Evolutionary conservation across 768 basidiomycete genomes (phyloP), one percentile per base, ranked within the genome.

Genomic region (Leccinum fibrillosum): DNA sequence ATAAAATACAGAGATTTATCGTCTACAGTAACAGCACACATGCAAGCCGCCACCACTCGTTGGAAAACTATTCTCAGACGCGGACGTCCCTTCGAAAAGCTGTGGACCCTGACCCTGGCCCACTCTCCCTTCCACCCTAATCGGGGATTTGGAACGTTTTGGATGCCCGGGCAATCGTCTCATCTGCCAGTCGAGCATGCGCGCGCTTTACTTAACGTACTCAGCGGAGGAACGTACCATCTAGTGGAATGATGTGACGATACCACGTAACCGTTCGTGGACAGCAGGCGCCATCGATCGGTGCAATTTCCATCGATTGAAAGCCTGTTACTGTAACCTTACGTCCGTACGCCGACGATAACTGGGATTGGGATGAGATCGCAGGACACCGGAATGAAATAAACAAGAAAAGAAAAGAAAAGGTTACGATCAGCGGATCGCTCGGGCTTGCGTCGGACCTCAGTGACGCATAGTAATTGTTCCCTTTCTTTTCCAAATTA

Each of bases 311-410:
- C 25, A 54, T 37, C 39, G 55, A 66, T 66, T 53, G 60, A 56
- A 64, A 8, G 42, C 19, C 42, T 21, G 11, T 21, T 44, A 34
- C 34, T 13, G 0, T 34, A 11, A 44, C 11, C 10, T 44, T 28
- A 61, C 53, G 62, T 65, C 64, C 65, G 58, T 58, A 19, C 65
- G 51, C 56, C 62, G 63, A 56, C 66, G 66, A 63, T 45, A 55
- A 44, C 12, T 19, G 19, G n/a, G 42, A 44, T 44, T 44, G 19
- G n/a, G 17, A 19, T 19, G 39, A 42, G 42, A 44, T 44, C 19
- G n/a, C n/a, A 12, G 19, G 42, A 19, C 5, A 12, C 5, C 19
- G 19, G 19, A 44, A 44, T 11, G 42, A 44, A 44, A 21, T 19
- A 11, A 44, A 12, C 10, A 44, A 21, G 19, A 44, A 42, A 19